Evolutionary conservation across 83 land plant genomes (phyloP).

Genomic region (Isoetes engelmannii): DNA sequence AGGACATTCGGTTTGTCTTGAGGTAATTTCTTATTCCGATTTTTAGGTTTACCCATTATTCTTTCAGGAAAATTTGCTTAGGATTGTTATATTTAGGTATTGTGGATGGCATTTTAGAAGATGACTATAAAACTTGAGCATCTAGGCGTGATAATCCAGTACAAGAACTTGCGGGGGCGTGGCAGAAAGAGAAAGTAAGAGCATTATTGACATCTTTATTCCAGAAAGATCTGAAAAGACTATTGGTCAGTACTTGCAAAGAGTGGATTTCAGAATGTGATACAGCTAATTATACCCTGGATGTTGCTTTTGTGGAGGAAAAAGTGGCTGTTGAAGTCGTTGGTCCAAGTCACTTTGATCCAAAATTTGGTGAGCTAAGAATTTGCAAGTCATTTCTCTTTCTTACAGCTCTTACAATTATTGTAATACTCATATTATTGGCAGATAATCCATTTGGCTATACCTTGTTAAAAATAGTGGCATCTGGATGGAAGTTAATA

Average conservation of each 20-base stretch:
- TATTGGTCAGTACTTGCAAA: slow-evolving; percentile 74
- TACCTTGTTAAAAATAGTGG: slow-evolving; percentile 72
- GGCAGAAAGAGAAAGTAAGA: slow-evolving; percentile 63
- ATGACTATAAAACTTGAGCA: slow-evolving; percentile 60
- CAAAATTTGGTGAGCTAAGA: slow-evolving; percentile 28
- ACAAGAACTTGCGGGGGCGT: slow-evolving; percentile 54
- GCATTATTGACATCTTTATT: slow-evolving; percentile 60
- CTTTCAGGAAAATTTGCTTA: no score
- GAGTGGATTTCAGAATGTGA: slow-evolving; percentile 67
- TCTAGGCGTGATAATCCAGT: slow-evolving; percentile 33
- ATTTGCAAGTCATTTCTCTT: slow-evolving; percentile 1
- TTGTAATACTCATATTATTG: not conserved
- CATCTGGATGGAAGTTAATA: slow-evolving; percentile 84
- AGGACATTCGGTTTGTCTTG: no score
- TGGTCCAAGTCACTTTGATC: slow-evolving; percentile 86
- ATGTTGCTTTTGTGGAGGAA: slow-evolving; percentile 62
- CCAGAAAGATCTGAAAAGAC: slow-evolving; percentile 79
- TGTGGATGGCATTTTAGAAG: no score
- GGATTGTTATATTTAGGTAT: no score
- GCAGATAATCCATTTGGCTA: slow-evolving; percentile 78
- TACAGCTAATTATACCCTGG: slow-evolving; percentile 68
- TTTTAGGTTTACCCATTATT: no score
- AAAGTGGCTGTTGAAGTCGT: slow-evolving; percentile 85
- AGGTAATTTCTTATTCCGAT: no score
- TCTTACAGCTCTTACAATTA: not conserved